Evolutionary conservation across 805 yeast species (phyloP).

Genomic region (Metschnikowia similis): DNA sequence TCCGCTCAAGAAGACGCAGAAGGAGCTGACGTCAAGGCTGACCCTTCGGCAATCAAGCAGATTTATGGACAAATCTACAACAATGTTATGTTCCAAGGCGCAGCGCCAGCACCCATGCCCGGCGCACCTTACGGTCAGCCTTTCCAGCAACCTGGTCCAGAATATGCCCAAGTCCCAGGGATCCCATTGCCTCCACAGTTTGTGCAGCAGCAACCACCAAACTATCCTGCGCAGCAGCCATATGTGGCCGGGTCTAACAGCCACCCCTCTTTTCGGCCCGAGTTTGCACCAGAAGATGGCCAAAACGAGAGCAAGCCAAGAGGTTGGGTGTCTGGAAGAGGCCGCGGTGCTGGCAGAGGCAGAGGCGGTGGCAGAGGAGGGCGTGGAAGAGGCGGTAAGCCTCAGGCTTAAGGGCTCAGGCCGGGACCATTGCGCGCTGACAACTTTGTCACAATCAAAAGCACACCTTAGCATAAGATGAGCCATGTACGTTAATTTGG

Average conservation of each 20-base stretch:
- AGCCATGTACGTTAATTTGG: background rate
- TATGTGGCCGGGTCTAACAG: background rate
- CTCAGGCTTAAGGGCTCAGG: background rate
- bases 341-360: conserved; percentile 13
- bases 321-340: conserved; percentile 6
- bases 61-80: conserved; percentile 42
- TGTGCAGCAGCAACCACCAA: conserved; percentile 21
- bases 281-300: background rate
- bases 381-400: conserved; percentile 15
- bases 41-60: conserved; percentile 34
- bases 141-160: conserved; percentile 1
- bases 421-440: background rate
- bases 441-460: background rate
- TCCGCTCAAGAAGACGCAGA: conserved; percentile 7
- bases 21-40: conserved; percentile 15
- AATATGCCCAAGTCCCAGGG: conserved; percentile 31
- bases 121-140: conserved; percentile 2
- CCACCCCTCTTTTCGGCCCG: background rate
- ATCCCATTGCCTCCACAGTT: conserved; percentile 36
- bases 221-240: conserved; percentile 1
- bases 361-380: conserved; percentile 21
- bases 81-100: conserved; percentile 40
- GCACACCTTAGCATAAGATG: background rate
- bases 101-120: conserved; percentile 8
- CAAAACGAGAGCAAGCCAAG: conserved; percentile 1